Conservation (phyloP, 2,329 filamentous ascomycete species). For the Aspergillus sergii region DNA sequence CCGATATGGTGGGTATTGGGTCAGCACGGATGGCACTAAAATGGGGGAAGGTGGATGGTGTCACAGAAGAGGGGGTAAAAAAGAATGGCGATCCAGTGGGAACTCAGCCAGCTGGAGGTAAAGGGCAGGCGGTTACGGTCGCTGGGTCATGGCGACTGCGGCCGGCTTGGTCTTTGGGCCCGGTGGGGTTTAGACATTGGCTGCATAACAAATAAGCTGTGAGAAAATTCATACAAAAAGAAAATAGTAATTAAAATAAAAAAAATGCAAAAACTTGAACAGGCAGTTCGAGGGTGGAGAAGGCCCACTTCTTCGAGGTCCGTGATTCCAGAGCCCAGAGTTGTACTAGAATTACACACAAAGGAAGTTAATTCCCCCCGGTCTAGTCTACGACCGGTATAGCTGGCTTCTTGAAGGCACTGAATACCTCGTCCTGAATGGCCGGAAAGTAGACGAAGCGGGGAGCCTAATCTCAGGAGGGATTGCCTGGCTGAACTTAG, state of each 20-base stretch:
- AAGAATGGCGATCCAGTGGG: slow-evolving; percentile 13
- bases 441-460: background rate
- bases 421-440: background rate
- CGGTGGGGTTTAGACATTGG: background rate
- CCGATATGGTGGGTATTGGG: slow-evolving; percentile 26
- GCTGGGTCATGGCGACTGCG: slow-evolving; percentile 14
- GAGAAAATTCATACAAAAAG: background rate
- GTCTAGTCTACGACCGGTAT: background rate
- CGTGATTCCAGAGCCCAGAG: background rate
- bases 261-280: background rate
- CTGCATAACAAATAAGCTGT: slow-evolving; percentile 1
- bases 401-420: background rate
- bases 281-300: background rate
- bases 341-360: background rate
- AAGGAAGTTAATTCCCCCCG: background rate
- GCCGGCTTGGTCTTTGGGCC: slow-evolving; percentile 10
- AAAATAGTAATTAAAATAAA: background rate
- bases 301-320: background rate
- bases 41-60: slow-evolving; percentile 5
- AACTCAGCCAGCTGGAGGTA: slow-evolving; percentile 7
- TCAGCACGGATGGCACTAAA: slow-evolving; percentile 13
- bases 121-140: slow-evolving; percentile 14
- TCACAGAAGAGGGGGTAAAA: slow-evolving; percentile 7
- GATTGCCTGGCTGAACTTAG: background rate
- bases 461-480: slow-evolving; percentile 1